Evolutionary conservation across 352 stramenopile genomes (phyloP), one percentile per base, ranked within the genome.

Genomic region (Globisporangium ultimum): DNA sequence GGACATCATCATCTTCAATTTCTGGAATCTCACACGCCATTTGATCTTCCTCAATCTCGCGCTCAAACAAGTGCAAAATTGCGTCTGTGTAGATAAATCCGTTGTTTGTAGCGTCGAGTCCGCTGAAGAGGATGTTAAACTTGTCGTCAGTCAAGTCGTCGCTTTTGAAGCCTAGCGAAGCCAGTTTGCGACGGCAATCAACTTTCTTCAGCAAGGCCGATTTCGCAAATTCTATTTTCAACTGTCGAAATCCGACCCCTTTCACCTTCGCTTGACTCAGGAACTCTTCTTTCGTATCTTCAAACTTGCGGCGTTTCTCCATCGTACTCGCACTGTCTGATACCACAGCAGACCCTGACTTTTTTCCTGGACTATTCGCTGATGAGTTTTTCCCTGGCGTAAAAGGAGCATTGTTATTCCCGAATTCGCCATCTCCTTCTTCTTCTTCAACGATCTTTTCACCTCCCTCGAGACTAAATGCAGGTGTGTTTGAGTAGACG

Each of bases 391-490:
- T 63, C 20, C 34, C 52, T 24, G 59, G 7, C 14, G 42, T 8
- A 17, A 64, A 40, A 9, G 32, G 12, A 13, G 49, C 17, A 20
- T 42, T 47, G 38, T 43, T 24, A 34, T 14, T 63, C 7, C 50
- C 60, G 14, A 48, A 22, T 9, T 79, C 70, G 22, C 87, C 76
- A 3, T 82, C 74, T 9, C 76, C 77, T 70, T 92, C 83, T 54
- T 93, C 81, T 67, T 94, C 83, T 67, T 93, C 85, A 1, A 79
- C 81, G 28, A 93, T 92, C 52, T 70, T 72, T 40, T 94, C 79
- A 1, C 83, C 80, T n/a, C 82, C 83, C 69, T 94, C 78, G 10
- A 94, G 59, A 9, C 67, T 67, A 55, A 94, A 93, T 20, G 70
- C 74, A 8, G 68, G 18, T n/a, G 82, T 84, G 51, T 91, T 70